Evolutionary conservation across 108 stramenopile genomes (phyloP), one percentile per base, ranked within the genome.

Genomic region (Cyclotella baltica): DNA sequence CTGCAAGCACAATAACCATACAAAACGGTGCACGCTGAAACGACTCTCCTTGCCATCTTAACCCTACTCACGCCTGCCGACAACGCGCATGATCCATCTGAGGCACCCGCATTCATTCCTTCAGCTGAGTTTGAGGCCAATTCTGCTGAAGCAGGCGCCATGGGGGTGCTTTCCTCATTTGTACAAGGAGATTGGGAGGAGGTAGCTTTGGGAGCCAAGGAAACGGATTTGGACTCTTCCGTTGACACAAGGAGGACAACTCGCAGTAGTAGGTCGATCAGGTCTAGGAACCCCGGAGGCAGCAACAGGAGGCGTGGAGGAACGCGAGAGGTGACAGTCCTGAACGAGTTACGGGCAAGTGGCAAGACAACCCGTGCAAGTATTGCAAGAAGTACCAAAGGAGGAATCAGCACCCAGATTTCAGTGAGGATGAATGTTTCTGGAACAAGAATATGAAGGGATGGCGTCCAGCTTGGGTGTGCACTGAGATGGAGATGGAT

Each of bases 321-420:
- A 28, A 31, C 31, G 20, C 25, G 40, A 47, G 30, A 18, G 30
- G 47, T 11, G 31, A 47, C 29, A 18, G 18, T 10, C 58, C 28
- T 18, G 18, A 33, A 31, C 8, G 28, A 33, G 19, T 31, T 8
- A 31, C 28, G 28, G 29, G 58, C 10, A 59, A 59, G 20, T 59
- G 58, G 58, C 58, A 67, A 46, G 30, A 67, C 29, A 46, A 67
- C 23, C 46, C 67, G 2, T 67, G 67, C 67, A 47, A 47, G 15
- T 22, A 67, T 29, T 67, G 67, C 67, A 67, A 67, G 47, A 67
- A 50, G 30, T 67, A 67, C 67, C 23, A 67, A 4, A 27, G 22
- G 28, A 67, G 6, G 27, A 67, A 67, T 19, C 67, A 47, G 20
- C 67, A 50, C 50, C 50, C 29, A 2, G 47, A 59, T 10, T 59